Evolutionary conservation across 2,329 filamentous ascomycete genomes (phyloP).

Genomic region (Colletotrichum ledebouriae): DNA sequence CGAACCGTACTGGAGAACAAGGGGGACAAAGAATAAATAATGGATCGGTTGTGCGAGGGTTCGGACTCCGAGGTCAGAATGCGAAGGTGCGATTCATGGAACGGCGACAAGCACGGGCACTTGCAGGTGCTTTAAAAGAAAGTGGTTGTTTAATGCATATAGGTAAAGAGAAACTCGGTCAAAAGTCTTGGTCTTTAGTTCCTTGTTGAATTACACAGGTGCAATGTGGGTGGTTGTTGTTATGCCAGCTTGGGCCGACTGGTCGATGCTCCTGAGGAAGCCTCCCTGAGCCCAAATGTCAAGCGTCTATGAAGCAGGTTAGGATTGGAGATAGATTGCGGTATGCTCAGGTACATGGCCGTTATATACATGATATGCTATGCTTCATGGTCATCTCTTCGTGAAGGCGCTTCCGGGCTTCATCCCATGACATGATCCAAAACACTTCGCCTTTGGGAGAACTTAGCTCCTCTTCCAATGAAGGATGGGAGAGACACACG

Average conservation of each 20-base stretch:
- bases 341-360: slow-evolving; percentile 9
- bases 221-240: background rate
- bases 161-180: no score
- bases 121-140: no score
- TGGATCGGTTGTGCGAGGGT: no score
- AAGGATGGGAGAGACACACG: background rate
- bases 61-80: no score
- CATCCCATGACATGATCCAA: slow-evolving; percentile 14
- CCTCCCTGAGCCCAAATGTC: slow-evolving; percentile 26
- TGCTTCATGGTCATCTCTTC: background rate
- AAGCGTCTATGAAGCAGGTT: slow-evolving; percentile 30
- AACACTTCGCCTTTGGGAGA: slow-evolving; percentile 11
- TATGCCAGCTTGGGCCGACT: background rate
- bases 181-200: no score
- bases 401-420: slow-evolving; percentile 32
- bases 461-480: slow-evolving; percentile 5
- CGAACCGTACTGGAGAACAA: no score
- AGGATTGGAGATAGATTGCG: slow-evolving; percentile 14
- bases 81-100: no score
- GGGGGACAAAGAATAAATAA: no score
- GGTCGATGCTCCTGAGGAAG: slow-evolving; percentile 6
- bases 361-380: slow-evolving; percentile 33
- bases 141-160: no score
- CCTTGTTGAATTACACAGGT: no score
- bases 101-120: no score